phyloP scores from a whole-genome alignment of 768 basidiomycete species.

The Psilocybe azurescens region DNA sequence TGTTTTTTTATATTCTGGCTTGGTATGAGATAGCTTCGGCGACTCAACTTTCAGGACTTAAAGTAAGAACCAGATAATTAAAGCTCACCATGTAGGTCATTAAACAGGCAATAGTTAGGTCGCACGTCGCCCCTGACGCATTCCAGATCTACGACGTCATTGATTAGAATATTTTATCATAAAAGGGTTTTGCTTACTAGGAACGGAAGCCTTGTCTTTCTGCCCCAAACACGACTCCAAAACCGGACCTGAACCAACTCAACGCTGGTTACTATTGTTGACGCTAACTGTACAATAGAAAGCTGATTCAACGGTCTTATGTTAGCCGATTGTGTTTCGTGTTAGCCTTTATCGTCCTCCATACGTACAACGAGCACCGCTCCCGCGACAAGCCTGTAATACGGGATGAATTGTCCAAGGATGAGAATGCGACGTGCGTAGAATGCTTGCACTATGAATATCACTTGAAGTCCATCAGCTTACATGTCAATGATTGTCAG shows the following conservation, averaged over 20 bases:
- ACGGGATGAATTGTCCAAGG: neutral
- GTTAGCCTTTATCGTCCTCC: neutral
- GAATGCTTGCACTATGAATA: neutral
- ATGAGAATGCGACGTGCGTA: neutral
- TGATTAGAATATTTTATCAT: neutral
- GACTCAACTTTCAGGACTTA: neutral
- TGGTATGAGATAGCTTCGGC: neutral
- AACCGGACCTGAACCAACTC: neutral
- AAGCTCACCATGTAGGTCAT: conserved; percentile 1
- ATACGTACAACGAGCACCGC: neutral
- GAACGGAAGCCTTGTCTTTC: neutral
- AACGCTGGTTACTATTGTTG: neutral
- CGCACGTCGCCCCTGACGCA: neutral
- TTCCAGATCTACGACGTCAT: conserved; percentile 1
- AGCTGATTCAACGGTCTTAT: neutral
- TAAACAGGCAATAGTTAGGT: neutral
- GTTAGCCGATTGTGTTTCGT: too few relatives aligned
- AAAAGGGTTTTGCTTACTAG: neutral
- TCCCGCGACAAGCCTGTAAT: neutral
- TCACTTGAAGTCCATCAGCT: neutral
- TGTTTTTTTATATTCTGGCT: neutral
- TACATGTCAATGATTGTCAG: neutral
- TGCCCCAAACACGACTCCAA: neutral
- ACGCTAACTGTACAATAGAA: neutral
- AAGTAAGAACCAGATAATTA: neutral